Percentiles rank a stretch among this genome's conserved stretches.
Evolutionary conservation across 768 basidiomycete species (phyloP).

Genomic region (Candolleomyces eurysporus): DNA sequence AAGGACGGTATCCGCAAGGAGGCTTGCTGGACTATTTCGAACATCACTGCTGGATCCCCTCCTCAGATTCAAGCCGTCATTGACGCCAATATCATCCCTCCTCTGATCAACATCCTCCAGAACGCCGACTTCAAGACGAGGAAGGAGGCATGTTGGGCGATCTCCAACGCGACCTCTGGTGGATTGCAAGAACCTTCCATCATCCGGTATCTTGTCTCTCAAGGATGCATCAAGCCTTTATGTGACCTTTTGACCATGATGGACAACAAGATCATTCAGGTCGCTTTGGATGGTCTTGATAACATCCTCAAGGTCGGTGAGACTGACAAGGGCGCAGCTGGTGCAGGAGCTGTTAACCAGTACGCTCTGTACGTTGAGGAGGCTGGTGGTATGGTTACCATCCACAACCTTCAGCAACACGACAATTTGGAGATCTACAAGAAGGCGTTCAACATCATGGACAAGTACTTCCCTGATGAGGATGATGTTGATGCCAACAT

Average conservation of each 20-base stretch:
- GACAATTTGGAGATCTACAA: slow-evolving; percentile 99
- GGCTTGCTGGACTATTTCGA: slow-evolving; percentile 99
- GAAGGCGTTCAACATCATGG: slow-evolving; percentile 98
- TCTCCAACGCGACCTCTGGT: slow-evolving; percentile 98
- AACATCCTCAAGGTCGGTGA: slow-evolving; percentile 98
- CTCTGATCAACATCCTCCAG: slow-evolving; percentile 96
- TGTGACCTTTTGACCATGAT: slow-evolving; percentile 96
- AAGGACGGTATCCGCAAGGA: slow-evolving; percentile 99
- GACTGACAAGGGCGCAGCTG: slow-evolving; percentile 81
- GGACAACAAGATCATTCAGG: slow-evolving; percentile 99
- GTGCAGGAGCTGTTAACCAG: slow-evolving; percentile 83
- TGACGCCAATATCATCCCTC: slow-evolving; percentile 97
- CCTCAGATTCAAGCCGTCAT: slow-evolving; percentile 97
- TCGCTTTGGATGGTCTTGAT: slow-evolving; percentile 96
- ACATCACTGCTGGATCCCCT: slow-evolving; percentile 95
- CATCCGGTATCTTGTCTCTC: slow-evolving; percentile 95
- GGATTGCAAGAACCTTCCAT: slow-evolving; percentile 95
- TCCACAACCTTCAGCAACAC: slow-evolving; percentile 98
- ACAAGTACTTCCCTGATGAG: slow-evolving; percentile 98
- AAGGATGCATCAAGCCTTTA: slow-evolving; percentile 98
- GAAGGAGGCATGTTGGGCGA: slow-evolving; percentile 99
- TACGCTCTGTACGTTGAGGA: slow-evolving; percentile 96
- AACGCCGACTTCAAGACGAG: slow-evolving; percentile 99
- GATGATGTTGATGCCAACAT: slow-evolving; percentile 89
- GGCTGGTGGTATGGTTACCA: slow-evolving; percentile 97